Evolutionary conservation across 352 stramenopile genomes (phyloP).

Genomic region (Pythium brachiatum): DNA sequence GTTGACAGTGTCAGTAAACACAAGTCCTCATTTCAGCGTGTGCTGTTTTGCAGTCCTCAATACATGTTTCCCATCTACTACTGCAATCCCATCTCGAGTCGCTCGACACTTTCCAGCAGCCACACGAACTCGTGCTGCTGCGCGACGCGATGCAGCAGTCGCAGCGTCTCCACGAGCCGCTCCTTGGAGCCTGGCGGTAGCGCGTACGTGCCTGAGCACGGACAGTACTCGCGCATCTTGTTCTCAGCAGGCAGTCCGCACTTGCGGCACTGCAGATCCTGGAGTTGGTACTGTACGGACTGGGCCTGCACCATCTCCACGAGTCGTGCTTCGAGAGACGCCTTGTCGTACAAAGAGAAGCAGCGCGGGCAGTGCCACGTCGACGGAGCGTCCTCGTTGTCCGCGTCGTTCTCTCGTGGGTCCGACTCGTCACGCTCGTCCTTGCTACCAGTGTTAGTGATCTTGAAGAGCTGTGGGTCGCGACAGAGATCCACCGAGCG

Average conservation of each 20-base stretch:
- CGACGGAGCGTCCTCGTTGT: conserved; percentile 16
- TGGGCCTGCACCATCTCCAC: conserved; percentile 88
- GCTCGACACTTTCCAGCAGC: conserved; percentile 67
- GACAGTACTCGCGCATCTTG: conserved; percentile 78
- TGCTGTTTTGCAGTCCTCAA: too few species aligned
- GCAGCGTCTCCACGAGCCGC: conserved; percentile 55
- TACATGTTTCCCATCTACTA: too few species aligned
- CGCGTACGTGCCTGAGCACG: conserved; percentile 70
- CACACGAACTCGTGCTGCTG: conserved; percentile 68
- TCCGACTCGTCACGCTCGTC: conserved; percentile 10
- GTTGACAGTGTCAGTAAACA: too few species aligned
- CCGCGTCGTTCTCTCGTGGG: conserved; percentile 25
- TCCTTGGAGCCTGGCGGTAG: conserved; percentile 33
- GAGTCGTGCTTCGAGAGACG: conserved; percentile 88
- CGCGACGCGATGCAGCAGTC: conserved; percentile 58
- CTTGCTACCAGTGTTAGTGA: conserved; percentile 39
- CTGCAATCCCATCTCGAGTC: conserved; percentile 33
- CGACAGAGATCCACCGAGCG: conserved; percentile 97
- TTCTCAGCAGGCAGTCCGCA: conserved; percentile 71
- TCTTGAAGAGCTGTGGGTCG: conserved; percentile 88
- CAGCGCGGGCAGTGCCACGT: conserved; percentile 93
- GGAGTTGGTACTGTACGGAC: conserved; percentile 92
- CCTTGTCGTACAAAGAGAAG: conserved; percentile 88
- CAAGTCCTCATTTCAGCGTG: too few species aligned
- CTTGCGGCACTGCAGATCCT: conserved; percentile 86